Evolutionary conservation across 352 stramenopile species (phyloP), one percentile per base, ranked within the genome.

Genomic region (Albugo candida): DNA sequence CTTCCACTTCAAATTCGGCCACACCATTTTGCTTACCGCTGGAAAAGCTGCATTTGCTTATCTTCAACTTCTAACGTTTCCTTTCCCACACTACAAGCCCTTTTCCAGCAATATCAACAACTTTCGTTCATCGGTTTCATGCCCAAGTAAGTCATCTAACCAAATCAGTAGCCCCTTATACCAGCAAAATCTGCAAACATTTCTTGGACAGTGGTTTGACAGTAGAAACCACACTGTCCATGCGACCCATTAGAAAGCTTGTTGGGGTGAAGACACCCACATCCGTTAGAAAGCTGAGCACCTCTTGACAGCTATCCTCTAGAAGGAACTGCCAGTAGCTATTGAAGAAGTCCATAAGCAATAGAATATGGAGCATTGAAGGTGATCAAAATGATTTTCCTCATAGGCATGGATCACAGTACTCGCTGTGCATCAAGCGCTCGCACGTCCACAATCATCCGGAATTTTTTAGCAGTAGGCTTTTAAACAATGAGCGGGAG

Each of bases 181-280:
- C 41, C n/a, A n/a, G 38, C 38, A 11, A 46, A 21, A 11, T 16
- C 41, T 39, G 41, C 41, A 21, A 41, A 41, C 36, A 41, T 16
- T 41, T 14, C 16, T 41, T 41, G 14, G 14, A 41, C 36, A 41
- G 36, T 16, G 16, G 14, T 14, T 41, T 59, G 53, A 13, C 48
- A 54, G 24, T 46, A 59, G 0, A n/a, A n/a, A 49, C 47, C 13
- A 44, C 24, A 1, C 38, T 49, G 19, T 59, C 48, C 16, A 51
- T 56, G 27, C 50, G 45, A 0, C 49, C 54, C 54, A 60, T 56
- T 1, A 56, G 45, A 13, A 60, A 41, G 24, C 54, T 39, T 1
- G 49, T 56, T 0, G 54, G 49, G 4, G 54, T 49, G n/a, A 50
- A 52, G 35, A 49, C 46, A 1, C 54, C 54, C 11, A 47, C 46